phyloP scores from a whole-genome alignment of 768 basidiomycete genomes.

The Rhizopogon vulgaris region DNA sequence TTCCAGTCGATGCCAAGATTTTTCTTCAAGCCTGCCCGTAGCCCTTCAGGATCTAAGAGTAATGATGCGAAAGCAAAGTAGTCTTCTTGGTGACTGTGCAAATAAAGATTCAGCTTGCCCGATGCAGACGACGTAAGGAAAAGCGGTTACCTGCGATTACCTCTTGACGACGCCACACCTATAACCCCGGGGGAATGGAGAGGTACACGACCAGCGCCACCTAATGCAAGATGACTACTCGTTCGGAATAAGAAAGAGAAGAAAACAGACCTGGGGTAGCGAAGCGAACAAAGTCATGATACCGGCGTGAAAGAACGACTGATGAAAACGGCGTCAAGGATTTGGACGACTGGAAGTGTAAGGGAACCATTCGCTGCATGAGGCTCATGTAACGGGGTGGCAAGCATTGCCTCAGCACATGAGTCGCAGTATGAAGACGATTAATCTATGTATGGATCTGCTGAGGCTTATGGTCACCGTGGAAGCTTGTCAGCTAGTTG shows the following conservation, averaged over 20 bases:
- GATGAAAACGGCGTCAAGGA: constrained; percentile 8
- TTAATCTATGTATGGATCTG: no score
- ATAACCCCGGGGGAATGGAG: constrained; percentile 73
- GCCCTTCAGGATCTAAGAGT: constrained; percentile 69
- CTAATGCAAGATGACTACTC: constrained; percentile 27
- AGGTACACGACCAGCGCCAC: constrained; percentile 62
- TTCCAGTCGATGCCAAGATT: constrained; percentile 68
- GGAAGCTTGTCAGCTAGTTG: no score
- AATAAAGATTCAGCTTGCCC: not conserved
- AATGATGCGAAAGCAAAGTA: constrained; percentile 73
- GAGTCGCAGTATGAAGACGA: not conserved
- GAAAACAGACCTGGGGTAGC: constrained; percentile 38
- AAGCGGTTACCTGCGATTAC: constrained; percentile 56
- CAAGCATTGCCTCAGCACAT: constrained; percentile 23
- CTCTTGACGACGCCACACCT: constrained; percentile 69
- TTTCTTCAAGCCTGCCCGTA: constrained; percentile 58
- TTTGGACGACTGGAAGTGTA: constrained; percentile 18
- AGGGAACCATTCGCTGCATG: constrained; percentile 23
- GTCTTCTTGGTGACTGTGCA: constrained; percentile 80
- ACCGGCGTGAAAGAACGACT: constrained; percentile 25
- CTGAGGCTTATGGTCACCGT: no score
- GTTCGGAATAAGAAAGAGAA: constrained; percentile 16
- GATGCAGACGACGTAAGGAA: not conserved
- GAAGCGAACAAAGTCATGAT: constrained; percentile 69
- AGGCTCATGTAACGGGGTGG: constrained; percentile 16